Base-by-base conservation (phyloP, 306 rosid species). In the Betula pendula region DNA sequence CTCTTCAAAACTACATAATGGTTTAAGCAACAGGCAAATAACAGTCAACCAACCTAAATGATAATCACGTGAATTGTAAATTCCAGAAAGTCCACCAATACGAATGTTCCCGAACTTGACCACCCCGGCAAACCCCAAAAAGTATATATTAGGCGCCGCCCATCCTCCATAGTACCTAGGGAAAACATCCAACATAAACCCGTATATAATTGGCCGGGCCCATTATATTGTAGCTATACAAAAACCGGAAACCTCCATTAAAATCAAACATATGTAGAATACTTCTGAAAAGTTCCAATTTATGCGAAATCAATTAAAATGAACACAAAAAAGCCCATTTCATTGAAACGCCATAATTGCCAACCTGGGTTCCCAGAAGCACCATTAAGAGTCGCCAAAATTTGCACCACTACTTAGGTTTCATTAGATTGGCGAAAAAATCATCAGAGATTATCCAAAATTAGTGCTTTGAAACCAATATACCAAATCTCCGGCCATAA, bases 101-200 rank as follows among this genome's bases (percentile, higher is more conserved):
- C 97, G 90, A 53, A 95, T 67, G 80, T 87, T 95, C 80, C 99
- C 99, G 70, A 95, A 95, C 91, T 80, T 95, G 79, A 95, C 81
- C 45, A 95, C 93, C 71, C 98, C 97, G 74, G 97, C 89, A 82
- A 81, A 87, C 68, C 97, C 99, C 88, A 95, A 82, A 74, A 88
- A 95, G 88, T 85, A 95, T 7, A 95, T 92, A 80, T 92, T 90
- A 78, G 99, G 99, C 13, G 99, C 99, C 79, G 88, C 97, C 96
- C 94, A 92, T 74, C 97, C 99, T 82, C 99, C 99, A 84, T 90
- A 89, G 77, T 89, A 95, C 84, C 98, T 94, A 70, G n/a, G 80
- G 38, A 48, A 22, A 72, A 73, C 15, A 48, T 67, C 56, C 62
- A 77, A 35, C 52, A 47, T 19, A 20, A 66, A 66, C n/a, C 20